phyloP scores from a whole-genome alignment of 331 rosid species.

The Malus hybrid region DNA sequence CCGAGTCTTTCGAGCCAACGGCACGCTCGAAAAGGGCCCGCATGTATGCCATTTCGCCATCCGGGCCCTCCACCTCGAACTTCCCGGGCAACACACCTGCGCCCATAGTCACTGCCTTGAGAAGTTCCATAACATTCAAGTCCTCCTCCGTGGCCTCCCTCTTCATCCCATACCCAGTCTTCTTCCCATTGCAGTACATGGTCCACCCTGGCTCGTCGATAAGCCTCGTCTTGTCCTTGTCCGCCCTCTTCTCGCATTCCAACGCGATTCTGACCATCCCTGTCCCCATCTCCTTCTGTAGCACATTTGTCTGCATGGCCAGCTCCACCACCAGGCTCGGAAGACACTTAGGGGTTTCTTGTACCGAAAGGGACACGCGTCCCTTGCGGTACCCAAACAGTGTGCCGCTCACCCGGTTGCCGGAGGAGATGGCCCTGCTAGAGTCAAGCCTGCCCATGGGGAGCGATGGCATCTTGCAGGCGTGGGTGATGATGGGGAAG shows the following conservation, averaged over 20 bases:
- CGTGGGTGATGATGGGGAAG: slow-evolving; percentile 56
- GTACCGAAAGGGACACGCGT: slow-evolving; percentile 55
- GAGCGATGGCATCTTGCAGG: slow-evolving; percentile 49
- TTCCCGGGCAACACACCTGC: slow-evolving; percentile 52
- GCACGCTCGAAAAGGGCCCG: slow-evolving; percentile 62
- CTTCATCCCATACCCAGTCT: slow-evolving; percentile 56
- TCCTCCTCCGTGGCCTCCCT: slow-evolving; percentile 53
- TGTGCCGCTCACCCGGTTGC: slow-evolving; percentile 43
- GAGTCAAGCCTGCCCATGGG: slow-evolving; percentile 14
- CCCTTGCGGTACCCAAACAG: slow-evolving; percentile 59
- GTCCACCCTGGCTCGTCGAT: slow-evolving; percentile 60
- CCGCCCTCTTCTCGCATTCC: slow-evolving; percentile 61
- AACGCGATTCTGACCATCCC: slow-evolving; percentile 76
- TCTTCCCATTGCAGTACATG: slow-evolving; percentile 77
- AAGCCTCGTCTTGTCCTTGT: slow-evolving; percentile 45
- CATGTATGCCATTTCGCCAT: slow-evolving; percentile 60
- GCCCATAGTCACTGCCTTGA: slow-evolving; percentile 57
- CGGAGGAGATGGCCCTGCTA: not conserved
- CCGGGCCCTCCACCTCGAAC: slow-evolving; percentile 29
- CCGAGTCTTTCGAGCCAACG: slow-evolving; percentile 68
- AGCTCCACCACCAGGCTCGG: slow-evolving; percentile 52
- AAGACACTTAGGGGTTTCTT: slow-evolving; percentile 44
- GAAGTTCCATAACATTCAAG: slow-evolving; percentile 51
- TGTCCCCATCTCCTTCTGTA: slow-evolving; percentile 58
- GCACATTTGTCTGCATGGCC: slow-evolving; percentile 46